These are phyloP conservation scores for Plicaturopsis crispa DNA, from an alignment of 768 basidiomycete genomes.

Conservation along the genomic window DNA sequence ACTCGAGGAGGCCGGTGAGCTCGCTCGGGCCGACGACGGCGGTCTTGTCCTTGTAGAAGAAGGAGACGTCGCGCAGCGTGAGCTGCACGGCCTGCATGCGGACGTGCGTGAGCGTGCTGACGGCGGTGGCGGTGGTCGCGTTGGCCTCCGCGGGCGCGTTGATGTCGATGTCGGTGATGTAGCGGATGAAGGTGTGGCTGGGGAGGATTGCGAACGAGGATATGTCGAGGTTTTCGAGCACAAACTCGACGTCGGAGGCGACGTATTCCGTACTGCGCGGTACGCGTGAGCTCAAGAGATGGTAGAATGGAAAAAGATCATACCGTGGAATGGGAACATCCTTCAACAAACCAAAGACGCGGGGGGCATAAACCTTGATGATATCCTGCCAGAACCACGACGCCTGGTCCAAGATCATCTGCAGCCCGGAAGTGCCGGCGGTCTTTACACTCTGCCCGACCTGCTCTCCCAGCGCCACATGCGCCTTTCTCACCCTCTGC, in stretches of 20 bases:
- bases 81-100: slow-evolving; percentile 61
- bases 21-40: slow-evolving; percentile 45
- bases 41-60: slow-evolving; percentile 63
- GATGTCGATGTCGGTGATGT: slow-evolving; percentile 60
- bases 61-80: slow-evolving; percentile 56
- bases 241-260: slow-evolving; percentile 61
- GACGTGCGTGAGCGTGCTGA: slow-evolving; percentile 62
- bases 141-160: slow-evolving; percentile 29
- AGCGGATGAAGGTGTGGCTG: slow-evolving; percentile 64
- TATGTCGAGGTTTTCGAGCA: slow-evolving; percentile 67
- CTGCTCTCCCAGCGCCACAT: slow-evolving; percentile 38
- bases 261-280: slow-evolving; percentile 57
- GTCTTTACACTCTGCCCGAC: slow-evolving; percentile 35
- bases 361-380: slow-evolving; percentile 73
- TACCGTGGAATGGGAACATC: slow-evolving; percentile 67
- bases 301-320: slow-evolving; percentile 15
- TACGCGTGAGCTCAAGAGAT: too few relatives aligned
- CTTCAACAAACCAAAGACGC: slow-evolving; percentile 40
- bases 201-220: slow-evolving; percentile 62
- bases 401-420: slow-evolving; percentile 50
- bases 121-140: slow-evolving; percentile 32
- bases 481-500: slow-evolving; percentile 36
- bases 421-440: slow-evolving; percentile 33
- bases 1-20: slow-evolving; percentile 53
- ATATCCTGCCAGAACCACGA: slow-evolving; percentile 80